Conservation (phyloP, 257 asterid genomes). For the Solanum sejunctum region DNA sequence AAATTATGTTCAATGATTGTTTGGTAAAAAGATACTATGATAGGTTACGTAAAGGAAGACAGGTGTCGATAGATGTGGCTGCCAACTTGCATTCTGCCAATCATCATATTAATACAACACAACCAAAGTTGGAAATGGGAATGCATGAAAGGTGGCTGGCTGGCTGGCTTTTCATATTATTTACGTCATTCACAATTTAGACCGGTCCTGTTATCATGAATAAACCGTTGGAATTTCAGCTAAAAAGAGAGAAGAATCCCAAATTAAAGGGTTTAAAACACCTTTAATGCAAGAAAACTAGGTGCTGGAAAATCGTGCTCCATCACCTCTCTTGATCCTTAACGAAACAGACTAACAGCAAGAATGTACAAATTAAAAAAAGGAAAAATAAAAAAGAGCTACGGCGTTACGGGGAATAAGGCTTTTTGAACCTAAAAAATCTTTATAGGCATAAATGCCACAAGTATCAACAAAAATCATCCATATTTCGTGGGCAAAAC, state of each 20-base stretch:
- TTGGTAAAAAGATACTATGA: background rate
- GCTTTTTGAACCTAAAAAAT: background rate
- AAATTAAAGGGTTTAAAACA: background rate
- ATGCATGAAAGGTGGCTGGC: background rate
- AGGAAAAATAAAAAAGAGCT: no score
- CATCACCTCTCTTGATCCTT: background rate
- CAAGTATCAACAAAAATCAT: background rate
- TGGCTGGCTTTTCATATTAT: background rate
- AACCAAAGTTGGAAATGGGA: background rate
- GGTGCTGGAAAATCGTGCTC: background rate
- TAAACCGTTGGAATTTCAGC: background rate
- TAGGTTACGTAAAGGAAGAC: background rate
- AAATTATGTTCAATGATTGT: background rate
- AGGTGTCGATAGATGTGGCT: background rate
- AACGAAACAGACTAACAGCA: background rate
- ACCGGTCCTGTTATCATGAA: background rate
- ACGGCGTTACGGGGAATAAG: background rate
- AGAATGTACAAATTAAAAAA: background rate
- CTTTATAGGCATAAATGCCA: background rate
- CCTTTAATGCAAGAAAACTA: background rate
- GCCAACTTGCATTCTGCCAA: background rate
- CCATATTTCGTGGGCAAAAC: background rate
- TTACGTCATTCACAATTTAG: background rate
- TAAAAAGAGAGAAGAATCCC: background rate
- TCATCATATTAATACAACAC: background rate